Conservation (phyloP, 495 filamentous ascomycete genomes). For the Penicillium steckii region DNA sequence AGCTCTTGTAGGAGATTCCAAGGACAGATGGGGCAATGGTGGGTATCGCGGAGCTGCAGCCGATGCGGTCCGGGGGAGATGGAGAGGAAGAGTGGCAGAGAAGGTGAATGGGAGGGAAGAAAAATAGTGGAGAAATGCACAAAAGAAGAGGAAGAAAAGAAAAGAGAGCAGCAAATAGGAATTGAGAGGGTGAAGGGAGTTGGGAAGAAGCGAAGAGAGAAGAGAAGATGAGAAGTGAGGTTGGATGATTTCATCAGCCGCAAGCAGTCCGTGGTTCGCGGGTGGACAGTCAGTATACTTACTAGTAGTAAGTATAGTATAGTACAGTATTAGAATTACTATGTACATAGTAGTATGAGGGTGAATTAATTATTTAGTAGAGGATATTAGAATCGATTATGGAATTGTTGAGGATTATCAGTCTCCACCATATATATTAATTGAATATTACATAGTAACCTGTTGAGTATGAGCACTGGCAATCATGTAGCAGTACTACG, state of each 20-base stretch:
- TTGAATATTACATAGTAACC: too few species aligned
- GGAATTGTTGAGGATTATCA: background rate
- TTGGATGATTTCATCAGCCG: slow-evolving; percentile 23
- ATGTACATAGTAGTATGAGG: too few species aligned
- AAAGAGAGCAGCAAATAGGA: background rate
- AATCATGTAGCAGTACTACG: too few species aligned
- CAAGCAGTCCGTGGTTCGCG: slow-evolving; percentile 11
- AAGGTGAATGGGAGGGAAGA: background rate
- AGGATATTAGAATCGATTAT: too few species aligned
- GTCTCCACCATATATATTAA: background rate
- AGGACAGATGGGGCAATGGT: slow-evolving; percentile 3
- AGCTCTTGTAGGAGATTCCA: background rate
- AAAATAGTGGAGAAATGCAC: too few species aligned
- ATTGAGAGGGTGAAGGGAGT: background rate
- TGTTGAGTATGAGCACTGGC: too few species aligned
- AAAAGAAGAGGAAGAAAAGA: too few species aligned
- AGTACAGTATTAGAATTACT: background rate
- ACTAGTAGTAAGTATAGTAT: background rate
- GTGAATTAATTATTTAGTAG: too few species aligned
- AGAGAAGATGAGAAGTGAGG: background rate
- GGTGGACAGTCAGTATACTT: slow-evolving; percentile 6
- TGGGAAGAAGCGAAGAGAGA: background rate
- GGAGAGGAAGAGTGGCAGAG: background rate
- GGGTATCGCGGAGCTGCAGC: slow-evolving; percentile 2
- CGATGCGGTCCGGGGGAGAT: background rate